Evolutionary conservation across 1,284 basidiomycete genomes (phyloP), one percentile per base, ranked within the genome.

Genomic region (Puccinia hordei): DNA sequence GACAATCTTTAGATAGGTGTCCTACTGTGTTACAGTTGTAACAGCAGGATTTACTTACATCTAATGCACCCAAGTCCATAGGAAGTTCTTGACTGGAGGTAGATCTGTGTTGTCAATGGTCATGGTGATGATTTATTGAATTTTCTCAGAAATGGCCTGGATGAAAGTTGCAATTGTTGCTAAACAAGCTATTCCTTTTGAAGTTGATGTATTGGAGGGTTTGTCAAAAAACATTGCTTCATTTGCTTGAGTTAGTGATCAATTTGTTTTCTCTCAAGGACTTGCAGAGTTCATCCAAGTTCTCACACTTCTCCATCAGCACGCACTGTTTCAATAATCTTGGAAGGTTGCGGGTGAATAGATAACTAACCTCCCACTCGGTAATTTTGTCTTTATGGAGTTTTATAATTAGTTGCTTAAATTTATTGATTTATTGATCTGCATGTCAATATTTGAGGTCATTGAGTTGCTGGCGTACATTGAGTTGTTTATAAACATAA

Each of bases 21-120:
- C 66, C 66, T 69, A 46, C 46, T n/a, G 44, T 69, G 33, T 69
- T 44, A 35, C 66, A 69, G 24, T 27, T 69, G 22, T 69, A 69
- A 27, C 65, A 66, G 19, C 44, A 38, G 24, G 65, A 13, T 38
- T 66, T 38, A 22, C 30, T 63, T 30, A 63, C 61, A 46, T 69
- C 66, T 13, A 69, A 1, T 3, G 38, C 49, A 38, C 46, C 66
- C 19, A 69, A 30, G 27, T 69, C 66, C 66, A 69, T 69, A 1
- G 66, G 33, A 61, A 13, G n/a, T 59, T 24, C 10, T 27, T 59
- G 5, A 17, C 55, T 24, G 24, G 15, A 30, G n/a, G n/a, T n/a
- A n/a, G n/a, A n/a, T n/a, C n/a, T n/a, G n/a, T n/a, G n/a, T n/a
- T n/a, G n/a, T n/a, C n/a, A n/a, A n/a, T n/a, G n/a, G n/a, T n/a